Base-by-base conservation (phyloP, 352 stramenopile species). In the Globisporangium mamillatum region DNA sequence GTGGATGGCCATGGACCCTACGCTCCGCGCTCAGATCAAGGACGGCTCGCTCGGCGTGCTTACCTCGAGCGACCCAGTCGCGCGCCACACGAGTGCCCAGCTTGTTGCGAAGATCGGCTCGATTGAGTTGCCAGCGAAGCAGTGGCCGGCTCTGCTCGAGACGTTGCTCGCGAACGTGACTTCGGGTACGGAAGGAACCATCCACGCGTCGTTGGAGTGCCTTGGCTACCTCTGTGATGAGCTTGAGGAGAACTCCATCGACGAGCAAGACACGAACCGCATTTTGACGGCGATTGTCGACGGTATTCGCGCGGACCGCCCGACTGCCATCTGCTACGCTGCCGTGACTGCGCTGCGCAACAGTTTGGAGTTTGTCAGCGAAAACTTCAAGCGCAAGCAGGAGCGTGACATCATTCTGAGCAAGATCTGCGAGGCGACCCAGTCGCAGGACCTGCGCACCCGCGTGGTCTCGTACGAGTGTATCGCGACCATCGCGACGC, bases 221-320 rank as follows among this genome's bases (percentile, higher is more conserved):
- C 76, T 96, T 2, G 89, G 89, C 20, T 95, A 94, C 70, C 75
- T 95, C 27, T 94, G 88, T 34, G 89, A 94, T 72, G 85, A 91
- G 63, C 73, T 94, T 0, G 86, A 93, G 41, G 86, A 93, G 38
- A 83, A 86, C 54, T 68, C 75, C 2, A 79, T 96, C 24, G 81
- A 90, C 63, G 82, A 92, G 65, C 75, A 89, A 55, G 91, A 96
- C 57, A 98, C 96, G 2, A 98, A 99, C 79, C 82, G 96, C 32
- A 99, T 99, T 72, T 79, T 99, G 25, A 99, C 93, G 24, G 94
- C 95, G 18, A 99, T 99, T 72, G 95, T 99, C 16, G 93, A 99
- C 74, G 97, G 97, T 54, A 98, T 99, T 62, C 81, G 89, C 48
- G 67, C 84, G 0, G 90, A 98, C 63, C 80, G 94, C 2, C 82